Percentiles rank a stretch among this genome's conserved stretches.
Evolutionary conservation across 768 basidiomycete species (phyloP).

Genomic region (Lactarius indigo): DNA sequence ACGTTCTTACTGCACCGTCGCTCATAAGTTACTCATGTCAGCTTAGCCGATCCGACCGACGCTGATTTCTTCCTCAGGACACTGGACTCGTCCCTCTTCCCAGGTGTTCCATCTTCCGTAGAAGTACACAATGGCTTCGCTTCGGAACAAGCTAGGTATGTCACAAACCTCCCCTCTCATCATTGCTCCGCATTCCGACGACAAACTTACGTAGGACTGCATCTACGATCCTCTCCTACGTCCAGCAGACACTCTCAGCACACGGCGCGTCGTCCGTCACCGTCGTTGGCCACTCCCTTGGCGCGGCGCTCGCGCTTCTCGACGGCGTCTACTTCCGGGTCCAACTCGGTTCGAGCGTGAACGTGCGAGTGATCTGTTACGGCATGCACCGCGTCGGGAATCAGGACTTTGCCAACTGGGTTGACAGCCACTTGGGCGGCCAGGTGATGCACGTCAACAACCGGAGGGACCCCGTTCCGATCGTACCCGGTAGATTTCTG

Average conservation of each 20-base stretch:
- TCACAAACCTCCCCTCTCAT: neutral
- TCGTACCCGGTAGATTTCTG: slow-evolving; percentile 35
- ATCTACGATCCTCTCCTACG: neutral
- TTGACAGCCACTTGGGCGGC: slow-evolving; percentile 39
- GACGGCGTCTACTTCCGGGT: slow-evolving; percentile 1
- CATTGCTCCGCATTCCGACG: neutral
- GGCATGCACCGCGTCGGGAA: slow-evolving; percentile 16
- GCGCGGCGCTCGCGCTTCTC: slow-evolving; percentile 10
- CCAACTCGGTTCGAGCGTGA: neutral
- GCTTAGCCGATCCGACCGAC: slow-evolving; percentile 42
- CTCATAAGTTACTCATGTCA: slow-evolving; percentile 21
- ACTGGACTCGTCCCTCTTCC: slow-evolving; percentile 45
- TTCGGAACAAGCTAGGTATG: slow-evolving; percentile 43
- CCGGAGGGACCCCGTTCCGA: slow-evolving; percentile 29
- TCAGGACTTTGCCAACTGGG: neutral
- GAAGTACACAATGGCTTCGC: slow-evolving; percentile 47
- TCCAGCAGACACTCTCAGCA: neutral
- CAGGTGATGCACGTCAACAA: slow-evolving; percentile 32
- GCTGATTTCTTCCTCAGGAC: slow-evolving; percentile 35
- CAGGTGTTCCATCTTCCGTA: slow-evolving; percentile 42
- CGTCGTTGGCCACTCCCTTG: slow-evolving; percentile 12
- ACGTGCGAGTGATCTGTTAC: neutral
- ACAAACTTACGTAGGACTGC: slow-evolving; percentile 8
- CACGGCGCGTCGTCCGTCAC: neutral
- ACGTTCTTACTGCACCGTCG: neutral